Evolutionary conservation across 164 flowering plant genomes (phyloP), one percentile per base, ranked within the genome.

Genomic region (Akebia trifoliata): DNA sequence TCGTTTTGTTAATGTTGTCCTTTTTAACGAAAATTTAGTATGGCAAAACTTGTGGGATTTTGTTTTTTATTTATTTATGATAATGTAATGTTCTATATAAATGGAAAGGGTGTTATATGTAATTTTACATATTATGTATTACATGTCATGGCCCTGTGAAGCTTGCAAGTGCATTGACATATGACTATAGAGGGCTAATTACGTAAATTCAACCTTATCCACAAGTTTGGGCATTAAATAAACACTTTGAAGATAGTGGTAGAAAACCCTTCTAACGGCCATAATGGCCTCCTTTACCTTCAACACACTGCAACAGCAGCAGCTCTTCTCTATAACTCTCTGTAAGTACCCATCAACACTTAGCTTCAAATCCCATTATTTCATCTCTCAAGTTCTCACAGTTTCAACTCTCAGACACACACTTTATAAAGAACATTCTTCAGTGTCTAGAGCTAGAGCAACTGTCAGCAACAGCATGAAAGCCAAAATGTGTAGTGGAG

Each of bases 321-420:
- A 71, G 11, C 56, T 70, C 70, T 63, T 63, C 63, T 60, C 74
- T 2, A 11, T 49, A 42, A 4, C 72, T 68, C 66, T 47, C 49
- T 75, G 85, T 80, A 80, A 83, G 84, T 80, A n/a, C 67, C 60
- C 77, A 34, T 7, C 69, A 30, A 56, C 61, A 45, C 46, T 24
- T 61, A 4, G 56, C 44, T 66, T 57, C 38, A 59, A 56, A 20
- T 60, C 65, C 49, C 46, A 40, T 46, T 61, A 3, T 36, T 63
- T 69, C 8, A 14, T 60, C n/a, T 67, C 55, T 62, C 61, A 54
- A 32, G 2, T 48, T 39, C 64, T 32, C 62, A 46, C 34, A 57
- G 20, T 54, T 37, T 56, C 71, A 37, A 55, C 69, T 50, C 59
- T 71, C 39, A 67, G 57, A 59, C 74, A 51, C 59, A 8, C 47